Conservation (phyloP, 192 early-diverging fungal species). For the Jimgerdemannia flammicorona region DNA sequence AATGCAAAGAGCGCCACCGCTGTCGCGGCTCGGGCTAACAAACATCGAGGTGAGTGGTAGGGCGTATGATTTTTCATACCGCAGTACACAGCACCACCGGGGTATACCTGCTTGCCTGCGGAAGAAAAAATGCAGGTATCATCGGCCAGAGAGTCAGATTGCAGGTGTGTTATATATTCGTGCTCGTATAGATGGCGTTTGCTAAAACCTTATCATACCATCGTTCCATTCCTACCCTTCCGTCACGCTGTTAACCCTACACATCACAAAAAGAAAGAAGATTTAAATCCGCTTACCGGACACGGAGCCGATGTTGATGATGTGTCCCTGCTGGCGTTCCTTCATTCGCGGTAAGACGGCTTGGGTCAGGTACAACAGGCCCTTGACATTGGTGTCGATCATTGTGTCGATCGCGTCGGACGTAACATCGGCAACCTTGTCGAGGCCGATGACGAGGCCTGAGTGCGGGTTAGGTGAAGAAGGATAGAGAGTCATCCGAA, state of each 20-base stretch:
- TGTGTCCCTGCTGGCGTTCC: slow-evolving; percentile 57
- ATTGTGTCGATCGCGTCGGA: slow-evolving; percentile 21
- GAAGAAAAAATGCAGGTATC: background rate
- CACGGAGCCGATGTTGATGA: slow-evolving; percentile 85
- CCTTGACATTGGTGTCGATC: slow-evolving; percentile 90
- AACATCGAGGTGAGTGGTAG: background rate
- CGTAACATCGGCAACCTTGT: slow-evolving; percentile 34
- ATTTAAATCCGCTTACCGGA: slow-evolving; percentile 43
- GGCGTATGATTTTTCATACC: slow-evolving; percentile 9
- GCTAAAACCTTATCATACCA: background rate
- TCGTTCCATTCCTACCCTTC: too few species aligned
- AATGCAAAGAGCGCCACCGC: background rate
- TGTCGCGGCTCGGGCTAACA: background rate
- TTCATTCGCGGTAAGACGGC: slow-evolving; percentile 81
- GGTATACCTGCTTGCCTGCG: slow-evolving; percentile 53
- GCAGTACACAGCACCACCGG: slow-evolving; percentile 76
- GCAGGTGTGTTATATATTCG: too few species aligned
- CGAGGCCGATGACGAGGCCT: slow-evolving; percentile 68
- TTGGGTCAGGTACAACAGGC: slow-evolving; percentile 75
- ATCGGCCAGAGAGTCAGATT: too few species aligned
- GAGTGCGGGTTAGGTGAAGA: background rate
- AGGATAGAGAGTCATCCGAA: background rate
- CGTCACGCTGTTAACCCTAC: too few species aligned
- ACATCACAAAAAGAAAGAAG: background rate
- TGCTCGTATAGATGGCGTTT: too few species aligned